A percentile compares a stretch with the other conserved stretches of the same genome.
These are phyloP conservation scores for Fusarium pseudograminearum DNA, from an alignment of 2,329 filamentous ascomycete species.

Conservation along the genomic window DNA sequence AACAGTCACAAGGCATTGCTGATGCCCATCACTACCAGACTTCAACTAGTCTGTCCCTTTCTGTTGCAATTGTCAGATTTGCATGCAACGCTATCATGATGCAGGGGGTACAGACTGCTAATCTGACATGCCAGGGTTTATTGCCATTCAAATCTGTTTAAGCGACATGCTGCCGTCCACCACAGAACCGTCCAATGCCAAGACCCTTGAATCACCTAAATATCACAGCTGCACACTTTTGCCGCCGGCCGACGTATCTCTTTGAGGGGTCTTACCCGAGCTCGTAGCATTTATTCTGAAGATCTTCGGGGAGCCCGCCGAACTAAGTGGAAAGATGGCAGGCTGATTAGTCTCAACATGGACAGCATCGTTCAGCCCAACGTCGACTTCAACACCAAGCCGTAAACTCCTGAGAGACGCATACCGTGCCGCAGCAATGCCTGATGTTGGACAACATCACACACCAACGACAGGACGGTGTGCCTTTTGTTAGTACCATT, in stretches of 20 bases:
- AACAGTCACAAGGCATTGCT: slow-evolving; percentile 14
- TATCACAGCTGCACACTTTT: slow-evolving; percentile 24
- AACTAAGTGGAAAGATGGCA: slow-evolving; percentile 1
- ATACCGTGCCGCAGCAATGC: slow-evolving; percentile 30
- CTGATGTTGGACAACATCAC: not conserved
- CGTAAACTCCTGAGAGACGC: slow-evolving; percentile 1
- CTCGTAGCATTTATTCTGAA: slow-evolving; percentile 22
- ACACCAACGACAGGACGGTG: slow-evolving; percentile 2
- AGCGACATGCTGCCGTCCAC: slow-evolving; percentile 28
- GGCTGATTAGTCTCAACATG: slow-evolving; percentile 4
- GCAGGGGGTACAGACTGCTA: slow-evolving; percentile 27
- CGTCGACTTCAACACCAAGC: slow-evolving; percentile 4
- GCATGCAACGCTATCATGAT: slow-evolving; percentile 38
- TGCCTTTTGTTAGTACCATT: not conserved
- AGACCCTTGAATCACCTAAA: slow-evolving; percentile 26
- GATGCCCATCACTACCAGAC: slow-evolving; percentile 29
- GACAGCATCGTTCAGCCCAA: slow-evolving; percentile 15
- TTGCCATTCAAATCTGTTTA: slow-evolving; percentile 24
- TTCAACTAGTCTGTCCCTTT: slow-evolving; percentile 28
- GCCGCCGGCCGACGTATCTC: slow-evolving; percentile 27
- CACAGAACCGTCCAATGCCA: slow-evolving; percentile 3
- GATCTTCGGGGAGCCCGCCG: slow-evolving; percentile 29
- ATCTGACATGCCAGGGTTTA: slow-evolving; percentile 35
- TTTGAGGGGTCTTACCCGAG: slow-evolving; percentile 40
- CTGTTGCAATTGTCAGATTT: slow-evolving; percentile 42